These are phyloP conservation scores for Aureobasidium sp. DNA, from an alignment of 2,329 filamentous ascomycete species.

Conservation along the genomic window DNA sequence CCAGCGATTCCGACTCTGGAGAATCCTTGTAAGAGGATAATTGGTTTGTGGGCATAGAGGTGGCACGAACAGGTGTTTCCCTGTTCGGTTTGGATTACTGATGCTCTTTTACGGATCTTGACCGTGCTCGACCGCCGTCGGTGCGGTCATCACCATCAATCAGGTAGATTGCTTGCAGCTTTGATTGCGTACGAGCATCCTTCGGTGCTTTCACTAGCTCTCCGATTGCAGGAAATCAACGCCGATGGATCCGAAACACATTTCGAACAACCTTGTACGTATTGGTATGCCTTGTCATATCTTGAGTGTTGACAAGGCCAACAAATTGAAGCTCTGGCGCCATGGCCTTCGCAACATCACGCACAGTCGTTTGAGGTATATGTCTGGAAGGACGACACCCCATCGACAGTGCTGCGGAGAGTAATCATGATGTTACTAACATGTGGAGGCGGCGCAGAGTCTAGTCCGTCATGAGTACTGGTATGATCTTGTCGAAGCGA, in stretches of 20 bases:
- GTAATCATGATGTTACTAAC: background rate
- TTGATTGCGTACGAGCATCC: conserved; percentile 1
- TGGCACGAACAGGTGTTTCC: conserved; percentile 8
- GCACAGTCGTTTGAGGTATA: background rate
- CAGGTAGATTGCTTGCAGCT: conserved; percentile 11
- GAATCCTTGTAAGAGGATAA: background rate
- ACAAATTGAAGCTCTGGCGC: background rate
- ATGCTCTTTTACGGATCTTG: background rate
- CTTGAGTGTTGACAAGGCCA: background rate
- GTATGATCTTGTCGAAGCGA: background rate
- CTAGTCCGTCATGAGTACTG: background rate
- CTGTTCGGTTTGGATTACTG: background rate
- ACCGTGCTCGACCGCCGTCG: background rate
- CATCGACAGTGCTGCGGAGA: background rate
- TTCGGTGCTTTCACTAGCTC: background rate
- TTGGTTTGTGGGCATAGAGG: background rate
- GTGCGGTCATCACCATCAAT: background rate
- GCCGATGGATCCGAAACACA: background rate
- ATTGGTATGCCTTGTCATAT: background rate
- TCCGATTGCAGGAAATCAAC: background rate
- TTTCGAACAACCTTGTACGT: background rate
- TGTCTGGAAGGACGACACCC: background rate
- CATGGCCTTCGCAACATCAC: background rate
- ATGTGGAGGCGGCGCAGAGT: background rate
- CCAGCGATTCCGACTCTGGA: background rate